Base-by-base conservation (phyloP, 164 flowering plant genomes). In the Chimonanthus praecox region DNA sequence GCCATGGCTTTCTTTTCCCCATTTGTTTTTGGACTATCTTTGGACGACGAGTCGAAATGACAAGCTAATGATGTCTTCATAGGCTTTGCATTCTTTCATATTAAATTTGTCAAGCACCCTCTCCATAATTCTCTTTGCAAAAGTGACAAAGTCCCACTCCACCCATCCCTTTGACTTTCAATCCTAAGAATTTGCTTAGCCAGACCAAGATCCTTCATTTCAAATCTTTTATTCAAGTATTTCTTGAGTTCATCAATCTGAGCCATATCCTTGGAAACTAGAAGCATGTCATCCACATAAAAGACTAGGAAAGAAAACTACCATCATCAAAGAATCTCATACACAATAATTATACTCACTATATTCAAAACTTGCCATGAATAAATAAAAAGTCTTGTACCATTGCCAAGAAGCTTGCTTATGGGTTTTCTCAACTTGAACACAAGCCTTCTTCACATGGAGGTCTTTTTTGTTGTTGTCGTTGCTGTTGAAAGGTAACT, bases 141-240 rank as follows among this genome's bases (percentile, higher is more conserved):
- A 68, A 47, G 50, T 68, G 70, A 47, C n/a, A 47, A 68, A 68
- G 15, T 66, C 58, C 21, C 70, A 68, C 43, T 13, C 48, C n/a
- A 5, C 9, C 2, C 0, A 9, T 47, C 70, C 48, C 3, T 13
- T 5, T 16, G 47, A 47, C 47, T 68, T 9, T 47, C 58, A 47
- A 18, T 48, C 15, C 50, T 7, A 48, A 68, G 70, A 47, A 68
- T 68, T 68, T 66, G 54, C 1, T 6, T 2, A 47, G 70, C 70
- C 70, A 18, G 3, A 47, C 43, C 5, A 21, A 68, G 54, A 68
- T 48, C 70, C 15, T 68, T 68, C 20, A 47, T 47, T n/a, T 48
- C 70, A 16, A 68, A 48, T 48, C 51, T 47, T 47, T 48, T 48
- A 47, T 33, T 68, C 51, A 68, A 68, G n/a, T 48, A 15, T 68